Percentiles rank a stretch among this genome's conserved stretches.
Evolutionary conservation across 2,329 filamentous ascomycete species (phyloP).

Genomic region (Elsinoe arachidis): DNA sequence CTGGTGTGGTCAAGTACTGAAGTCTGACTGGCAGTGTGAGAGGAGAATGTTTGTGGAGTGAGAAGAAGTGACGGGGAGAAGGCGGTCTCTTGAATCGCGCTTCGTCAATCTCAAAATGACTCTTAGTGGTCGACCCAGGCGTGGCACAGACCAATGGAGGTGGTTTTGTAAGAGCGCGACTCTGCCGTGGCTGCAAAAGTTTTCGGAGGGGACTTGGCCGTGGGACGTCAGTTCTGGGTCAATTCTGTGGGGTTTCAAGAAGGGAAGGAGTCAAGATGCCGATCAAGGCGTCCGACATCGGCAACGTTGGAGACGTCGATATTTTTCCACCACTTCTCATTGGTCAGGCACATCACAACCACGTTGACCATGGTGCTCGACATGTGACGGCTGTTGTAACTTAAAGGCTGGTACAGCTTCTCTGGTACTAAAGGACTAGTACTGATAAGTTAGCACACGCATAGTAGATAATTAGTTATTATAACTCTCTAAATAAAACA

Average conservation of each 20-base stretch:
- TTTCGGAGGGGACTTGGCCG: conserved; percentile 8
- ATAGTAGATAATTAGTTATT: too few relatives aligned
- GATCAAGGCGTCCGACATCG: neutral
- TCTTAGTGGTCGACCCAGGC: conserved; percentile 2
- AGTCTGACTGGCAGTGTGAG: neutral
- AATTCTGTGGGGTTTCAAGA: neutral
- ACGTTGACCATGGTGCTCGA: too few relatives aligned
- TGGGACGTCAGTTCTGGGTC: neutral
- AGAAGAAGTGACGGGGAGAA: neutral
- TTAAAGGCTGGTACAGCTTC: too few relatives aligned
- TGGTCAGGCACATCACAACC: neutral
- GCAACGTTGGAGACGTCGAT: neutral
- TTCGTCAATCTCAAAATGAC: conserved; percentile 10
- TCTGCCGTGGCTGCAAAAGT: neutral
- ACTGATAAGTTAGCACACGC: too few relatives aligned
- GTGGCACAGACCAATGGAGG: conserved; percentile 1
- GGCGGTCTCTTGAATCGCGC: conserved; percentile 2
- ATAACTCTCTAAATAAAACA: too few relatives aligned
- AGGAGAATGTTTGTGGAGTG: neutral
- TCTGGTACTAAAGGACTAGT: too few relatives aligned
- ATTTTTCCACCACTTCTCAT: neutral
- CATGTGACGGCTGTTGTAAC: too few relatives aligned
- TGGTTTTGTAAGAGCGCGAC: neutral
- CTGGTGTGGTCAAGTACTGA: neutral
- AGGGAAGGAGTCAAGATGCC: too few relatives aligned